Evolutionary conservation across 1,284 basidiomycete genomes (phyloP).

Genomic region (Apiotrichum akiyoshidainum): DNA sequence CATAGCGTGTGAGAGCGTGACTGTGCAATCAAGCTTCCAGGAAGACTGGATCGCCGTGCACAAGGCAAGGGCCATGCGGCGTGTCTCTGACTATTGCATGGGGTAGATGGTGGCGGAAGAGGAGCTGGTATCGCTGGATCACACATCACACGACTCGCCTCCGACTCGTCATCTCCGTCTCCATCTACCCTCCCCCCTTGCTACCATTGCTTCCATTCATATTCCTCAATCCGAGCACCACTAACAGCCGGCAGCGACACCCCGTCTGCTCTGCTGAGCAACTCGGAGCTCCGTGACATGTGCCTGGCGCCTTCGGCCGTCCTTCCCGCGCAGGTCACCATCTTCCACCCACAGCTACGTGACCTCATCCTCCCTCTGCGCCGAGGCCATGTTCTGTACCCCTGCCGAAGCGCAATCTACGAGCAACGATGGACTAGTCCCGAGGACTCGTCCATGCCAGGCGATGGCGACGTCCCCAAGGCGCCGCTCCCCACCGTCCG

Average conservation of each 20-base stretch:
- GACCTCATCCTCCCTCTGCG: constrained; percentile 45
- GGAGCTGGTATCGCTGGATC: too few relatives aligned
- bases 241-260: constrained; percentile 25
- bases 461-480: neutral
- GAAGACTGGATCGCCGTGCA: too few relatives aligned
- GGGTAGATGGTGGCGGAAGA: too few relatives aligned
- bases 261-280: constrained; percentile 24
- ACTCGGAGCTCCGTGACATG: constrained; percentile 43
- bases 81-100: too few relatives aligned
- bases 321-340: constrained; percentile 38
- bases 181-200: constrained; percentile 1
- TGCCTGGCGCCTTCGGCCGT: constrained; percentile 31
- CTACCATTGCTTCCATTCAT: neutral
- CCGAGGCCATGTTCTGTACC: constrained; percentile 39
- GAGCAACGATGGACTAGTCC: constrained; percentile 28
- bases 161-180: too few relatives aligned
- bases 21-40: too few relatives aligned
- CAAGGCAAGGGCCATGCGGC: too few relatives aligned
- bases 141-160: too few relatives aligned
- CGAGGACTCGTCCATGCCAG: constrained; percentile 9
- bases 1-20: too few relatives aligned
- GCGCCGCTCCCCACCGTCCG: constrained; percentile 1
- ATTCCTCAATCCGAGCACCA: neutral
- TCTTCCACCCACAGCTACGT: constrained; percentile 49
- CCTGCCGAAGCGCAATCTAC: constrained; percentile 33